A percentile compares a stretch with the other conserved stretches of the same genome.
phyloP scores from a whole-genome alignment of 495 filamentous ascomycete species.

The Collariella sp. region DNA sequence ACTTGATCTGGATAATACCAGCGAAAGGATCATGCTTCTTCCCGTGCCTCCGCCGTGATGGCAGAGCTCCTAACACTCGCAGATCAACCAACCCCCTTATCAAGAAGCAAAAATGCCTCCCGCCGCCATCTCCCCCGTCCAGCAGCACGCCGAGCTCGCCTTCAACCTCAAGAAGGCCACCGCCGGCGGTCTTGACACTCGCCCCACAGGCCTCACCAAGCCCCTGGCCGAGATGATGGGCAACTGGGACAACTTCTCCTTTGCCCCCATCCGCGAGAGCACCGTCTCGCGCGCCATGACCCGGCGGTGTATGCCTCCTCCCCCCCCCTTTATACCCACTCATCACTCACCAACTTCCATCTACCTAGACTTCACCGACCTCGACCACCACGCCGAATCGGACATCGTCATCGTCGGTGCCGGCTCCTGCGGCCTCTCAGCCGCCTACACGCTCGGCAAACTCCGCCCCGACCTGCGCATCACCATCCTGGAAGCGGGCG shows the following conservation, averaged over 20 bases:
- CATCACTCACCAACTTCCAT: not conserved
- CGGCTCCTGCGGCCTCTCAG: slow-evolving; percentile 75
- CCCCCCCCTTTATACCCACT: not conserved
- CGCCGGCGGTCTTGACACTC: slow-evolving; percentile 26
- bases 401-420: slow-evolving; percentile 89
- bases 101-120: slow-evolving; percentile 60
- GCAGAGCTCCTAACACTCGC: slow-evolving; percentile 26
- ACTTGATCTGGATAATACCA: slow-evolving; percentile 99
- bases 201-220: slow-evolving; percentile 38
- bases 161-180: slow-evolving; percentile 31
- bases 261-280: slow-evolving; percentile 78
- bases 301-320: slow-evolving; percentile 47
- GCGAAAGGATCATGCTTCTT: slow-evolving; percentile 88
- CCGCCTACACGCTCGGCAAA: slow-evolving; percentile 76
- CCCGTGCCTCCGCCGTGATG: slow-evolving; percentile 28
- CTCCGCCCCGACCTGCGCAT: slow-evolving; percentile 84
- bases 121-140: slow-evolving; percentile 43
- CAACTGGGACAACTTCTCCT: slow-evolving; percentile 72
- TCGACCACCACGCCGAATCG: slow-evolving; percentile 81
- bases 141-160: slow-evolving; percentile 23
- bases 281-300: slow-evolving; percentile 90
- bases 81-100: slow-evolving; percentile 15
- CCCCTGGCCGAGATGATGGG: slow-evolving; percentile 52
- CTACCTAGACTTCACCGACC: slow-evolving; percentile 59
- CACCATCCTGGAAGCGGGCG: slow-evolving; percentile 79